Base-by-base conservation (phyloP, 108 stramenopile genomes). In the Craspedostauros australis region DNA sequence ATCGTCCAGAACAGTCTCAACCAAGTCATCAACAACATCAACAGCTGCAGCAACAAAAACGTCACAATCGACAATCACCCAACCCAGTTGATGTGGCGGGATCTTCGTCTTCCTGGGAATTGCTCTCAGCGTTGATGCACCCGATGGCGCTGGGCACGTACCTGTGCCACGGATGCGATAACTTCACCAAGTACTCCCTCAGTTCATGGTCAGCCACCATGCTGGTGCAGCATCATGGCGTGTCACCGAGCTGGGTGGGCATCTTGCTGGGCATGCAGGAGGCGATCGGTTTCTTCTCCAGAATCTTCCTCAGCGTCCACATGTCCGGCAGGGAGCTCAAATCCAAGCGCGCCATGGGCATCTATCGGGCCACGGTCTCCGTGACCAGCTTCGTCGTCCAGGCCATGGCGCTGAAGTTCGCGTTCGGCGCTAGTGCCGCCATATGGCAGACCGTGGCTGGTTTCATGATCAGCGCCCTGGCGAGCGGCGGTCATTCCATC, bases 121-220 rank as follows among this genome's bases (percentile, higher is more conserved):
- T 6, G 20, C 46, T 24, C 5, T 8, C 46, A 8, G 46, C 46
- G 5, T 12, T 53, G 5, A 16, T 62, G 23, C 50, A 32, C 14
- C 51, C 61, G 12, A 33, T 33, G 16, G 15, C 37, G 15, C 24
- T 56, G 5, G 30, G 25, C 1, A 40, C 55, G 2, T 65, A 65
- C 19, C 8, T 48, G 5, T 57, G 64, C 18, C 64, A 65, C 40
- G 56, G 28, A n/a, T 29, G 28, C 26, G 64, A 51, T 39, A 65
- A 65, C 24, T 54, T 65, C 41, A 39, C 54, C 37, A 65, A 65
- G 32, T 65, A 65, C 31, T 41, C 28, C 15, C 39, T 65, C 15
- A 65, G 57, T 47, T 28, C 64, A 18, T 65, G 53, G 53, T 39
- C 54, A 0, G 54, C 64, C 8, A 65, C 64, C 18, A 65, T 65